Evolutionary conservation across 148 eudicot genomes (phyloP).

Genomic region (Rhododendron simsii): DNA sequence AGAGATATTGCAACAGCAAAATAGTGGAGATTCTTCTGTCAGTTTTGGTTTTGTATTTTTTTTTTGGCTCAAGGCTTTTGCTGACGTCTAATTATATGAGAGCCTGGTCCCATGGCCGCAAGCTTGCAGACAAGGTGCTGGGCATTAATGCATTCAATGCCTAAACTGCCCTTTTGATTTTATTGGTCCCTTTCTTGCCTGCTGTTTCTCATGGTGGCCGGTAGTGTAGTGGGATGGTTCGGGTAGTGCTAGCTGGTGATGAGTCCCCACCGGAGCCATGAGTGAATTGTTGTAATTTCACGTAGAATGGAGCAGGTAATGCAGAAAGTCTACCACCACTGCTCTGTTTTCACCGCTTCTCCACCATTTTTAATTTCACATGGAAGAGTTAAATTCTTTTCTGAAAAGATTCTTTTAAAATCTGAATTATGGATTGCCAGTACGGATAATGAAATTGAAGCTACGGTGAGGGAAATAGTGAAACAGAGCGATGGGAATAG

Average conservation of each 20-base stretch:
- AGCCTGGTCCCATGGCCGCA: conserved; percentile 24
- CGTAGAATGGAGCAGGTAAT: background rate
- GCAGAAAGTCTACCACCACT: background rate
- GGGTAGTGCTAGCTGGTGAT: background rate
- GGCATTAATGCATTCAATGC: background rate
- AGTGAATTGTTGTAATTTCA: background rate
- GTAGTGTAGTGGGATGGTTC: too few relatives aligned
- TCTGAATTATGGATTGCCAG: too few relatives aligned
- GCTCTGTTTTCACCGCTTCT: too few relatives aligned
- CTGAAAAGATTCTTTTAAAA: too few relatives aligned
- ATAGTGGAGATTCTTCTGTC: conserved; percentile 38
- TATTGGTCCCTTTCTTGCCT: background rate
- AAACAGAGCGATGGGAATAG: too few relatives aligned
- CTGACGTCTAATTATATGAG: conserved; percentile 21
- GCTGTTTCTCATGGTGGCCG: background rate
- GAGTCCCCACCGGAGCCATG: background rate
- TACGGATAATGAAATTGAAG: too few relatives aligned
- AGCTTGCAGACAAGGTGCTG: conserved; percentile 10
- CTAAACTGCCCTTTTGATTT: conserved; percentile 5
- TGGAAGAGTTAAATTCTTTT: too few relatives aligned
- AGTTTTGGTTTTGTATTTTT: conserved; percentile 11
- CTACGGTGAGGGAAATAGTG: too few relatives aligned
- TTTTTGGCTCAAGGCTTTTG: conserved; percentile 7
- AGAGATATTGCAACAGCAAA: conserved; percentile 13
- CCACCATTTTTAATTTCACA: too few relatives aligned